phyloP scores from a whole-genome alignment of 2,329 filamentous ascomycete genomes.

The Beauveria brongniartii region DNA sequence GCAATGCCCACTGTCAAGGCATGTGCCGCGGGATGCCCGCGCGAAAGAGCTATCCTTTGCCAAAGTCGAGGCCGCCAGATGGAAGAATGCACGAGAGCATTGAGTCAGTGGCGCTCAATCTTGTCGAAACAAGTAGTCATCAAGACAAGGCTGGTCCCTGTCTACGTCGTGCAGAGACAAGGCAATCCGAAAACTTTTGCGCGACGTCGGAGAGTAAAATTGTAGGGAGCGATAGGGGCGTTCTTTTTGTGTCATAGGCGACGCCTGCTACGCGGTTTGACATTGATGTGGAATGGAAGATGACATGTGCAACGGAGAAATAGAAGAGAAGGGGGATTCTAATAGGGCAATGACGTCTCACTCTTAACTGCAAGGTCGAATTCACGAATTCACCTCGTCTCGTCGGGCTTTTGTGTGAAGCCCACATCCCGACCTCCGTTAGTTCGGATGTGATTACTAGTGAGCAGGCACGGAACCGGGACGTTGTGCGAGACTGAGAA shows the following conservation, averaged over 20 bases:
- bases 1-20: background rate
- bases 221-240: background rate
- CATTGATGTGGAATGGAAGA: background rate
- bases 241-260: background rate
- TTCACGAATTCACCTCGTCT: background rate
- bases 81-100: background rate
- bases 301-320: too few species aligned
- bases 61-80: background rate
- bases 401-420: background rate
- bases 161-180: background rate
- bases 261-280: background rate
- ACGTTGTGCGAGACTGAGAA: background rate
- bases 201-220: conserved; percentile 4
- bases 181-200: background rate
- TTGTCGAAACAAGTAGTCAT: background rate
- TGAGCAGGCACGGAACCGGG: background rate
- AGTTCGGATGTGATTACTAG: background rate
- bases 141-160: background rate
- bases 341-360: background rate
- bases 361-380: background rate
- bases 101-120: background rate
- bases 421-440: background rate
- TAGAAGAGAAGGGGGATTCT: background rate
- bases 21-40: background rate
- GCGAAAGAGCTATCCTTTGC: background rate